Base-by-base conservation (phyloP, 768 basidiomycete species). In the Hericium erinaceus region DNA sequence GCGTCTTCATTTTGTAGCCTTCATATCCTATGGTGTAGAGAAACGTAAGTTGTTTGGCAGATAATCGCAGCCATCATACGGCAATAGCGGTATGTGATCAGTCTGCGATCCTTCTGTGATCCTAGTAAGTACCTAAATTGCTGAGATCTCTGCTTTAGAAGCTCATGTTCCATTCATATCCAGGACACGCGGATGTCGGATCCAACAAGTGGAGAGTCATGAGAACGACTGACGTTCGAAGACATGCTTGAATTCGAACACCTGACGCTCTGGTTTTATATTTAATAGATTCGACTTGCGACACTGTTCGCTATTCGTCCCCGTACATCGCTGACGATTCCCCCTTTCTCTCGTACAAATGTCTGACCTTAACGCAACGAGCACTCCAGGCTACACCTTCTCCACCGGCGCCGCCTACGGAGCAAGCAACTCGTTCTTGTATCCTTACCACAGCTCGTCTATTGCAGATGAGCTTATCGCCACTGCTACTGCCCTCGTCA, bases 401-500 rank as follows among this genome's bases (percentile, higher is more conserved):
- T 59, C 70, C 52, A 37, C 58, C n/a, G 56, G 58, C 22, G 56
- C 58, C 22, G 56, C 53, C 26, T 41, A 22, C 18, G 56, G 63
- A 41, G 49, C 56, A 28, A 26, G 58, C 52, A 62, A 74, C 39
- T 72, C 52, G 33, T 39, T 72, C 54, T 64, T 78, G 11, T 69
- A 73, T 48, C 71, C 77, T 11, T 66, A 72, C 63, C 76, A 78
- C 58, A 73, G 74, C 16, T 67, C 70, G 11, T 67, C 69, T 39
- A 71, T 75, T 24, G 75, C 77, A 4, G 64, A 71, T 48, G 72
- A 75, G 58, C 66, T 81, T 57, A 76, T 80, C 48, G 65, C 67
- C 12, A 75, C 73, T 3, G 78, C 79, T 9, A 67, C 70, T 20
- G 72, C 74, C 7, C 64, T 80, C 24, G 79, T 81, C 3, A 67